Evolutionary conservation across 2,329 filamentous ascomycete species (phyloP).

Genomic region (Meredithiella fracta): DNA sequence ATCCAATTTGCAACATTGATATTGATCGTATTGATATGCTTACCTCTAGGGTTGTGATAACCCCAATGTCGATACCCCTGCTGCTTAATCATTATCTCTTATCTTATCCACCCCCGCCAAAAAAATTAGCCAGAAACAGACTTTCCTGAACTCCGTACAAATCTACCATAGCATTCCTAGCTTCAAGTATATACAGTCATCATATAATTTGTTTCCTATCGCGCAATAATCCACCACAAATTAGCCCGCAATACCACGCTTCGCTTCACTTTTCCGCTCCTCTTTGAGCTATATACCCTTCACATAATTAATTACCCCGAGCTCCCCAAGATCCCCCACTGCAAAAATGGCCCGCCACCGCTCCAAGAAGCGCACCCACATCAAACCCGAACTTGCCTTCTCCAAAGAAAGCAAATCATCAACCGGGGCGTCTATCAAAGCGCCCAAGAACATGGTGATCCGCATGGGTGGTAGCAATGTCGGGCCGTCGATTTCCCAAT

Average conservation of each 20-base stretch:
- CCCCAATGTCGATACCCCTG: too few species aligned
- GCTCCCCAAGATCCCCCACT: conserved; percentile 4
- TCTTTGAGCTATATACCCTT: not conserved
- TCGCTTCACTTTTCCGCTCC: too few species aligned
- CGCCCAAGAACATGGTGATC: conserved; percentile 96
- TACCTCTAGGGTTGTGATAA: too few species aligned
- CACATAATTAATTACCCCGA: not conserved
- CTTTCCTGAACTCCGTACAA: not conserved
- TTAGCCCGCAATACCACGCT: not conserved
- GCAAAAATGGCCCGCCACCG: conserved; percentile 58
- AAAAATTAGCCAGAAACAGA: conserved; percentile 12
- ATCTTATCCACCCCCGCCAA: conserved; percentile 12
- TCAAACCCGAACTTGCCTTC: conserved; percentile 47
- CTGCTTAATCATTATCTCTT: conserved; percentile 9
- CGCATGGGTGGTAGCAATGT: conserved; percentile 89
- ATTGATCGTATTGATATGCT: too few species aligned
- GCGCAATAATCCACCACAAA: not conserved
- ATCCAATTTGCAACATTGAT: too few species aligned
- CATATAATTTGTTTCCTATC: not conserved
- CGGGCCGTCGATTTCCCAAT: conserved; percentile 75
- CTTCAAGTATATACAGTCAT: not conserved
- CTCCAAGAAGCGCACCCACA: conserved; percentile 79
- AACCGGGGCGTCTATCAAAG: conserved; percentile 46
- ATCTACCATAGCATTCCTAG: conserved; percentile 1
- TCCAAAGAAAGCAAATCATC: conserved; percentile 34